Base-by-base conservation (phyloP, 495 filamentous ascomycete species). In the Margaritispora aquatica region DNA sequence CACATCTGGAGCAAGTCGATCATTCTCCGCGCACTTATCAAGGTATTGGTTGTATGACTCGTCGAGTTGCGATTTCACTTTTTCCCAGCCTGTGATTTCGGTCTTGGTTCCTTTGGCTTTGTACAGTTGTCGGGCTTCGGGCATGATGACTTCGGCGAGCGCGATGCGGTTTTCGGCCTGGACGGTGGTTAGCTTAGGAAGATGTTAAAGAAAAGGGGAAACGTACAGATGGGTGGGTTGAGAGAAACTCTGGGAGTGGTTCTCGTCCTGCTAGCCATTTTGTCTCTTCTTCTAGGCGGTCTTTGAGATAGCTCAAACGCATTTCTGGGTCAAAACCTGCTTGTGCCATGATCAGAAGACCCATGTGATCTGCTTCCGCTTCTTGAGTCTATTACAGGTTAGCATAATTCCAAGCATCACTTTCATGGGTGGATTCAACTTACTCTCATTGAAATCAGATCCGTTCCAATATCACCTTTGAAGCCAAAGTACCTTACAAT, bases 351-450 rank as follows among this genome's bases (percentile, higher is more conserved):
- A 58, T 19, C 1, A 58, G 17, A 22, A 58, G 47, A 15, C 55
- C 47, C 24, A 51, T 58, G n/a, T 58, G 47, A 34, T 58, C 55
- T 5, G 55, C 55, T 58, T 58, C 55, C 26, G 26, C 19, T n/a
- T 58, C 55, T 23, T 58, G 55, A 1, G n/a, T n/a, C 54, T 57
- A 26, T 15, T 20, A 1, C 10, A n/a, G 20, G 20, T 57, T 27
- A 41, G 38, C 11, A n/a, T 8, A 0, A 15, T 44, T 8, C 19
- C 11, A n/a, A n/a, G n/a, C n/a, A n/a, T n/a, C n/a, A n/a, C n/a
- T n/a, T n/a, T n/a, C n/a, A n/a, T n/a, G n/a, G n/a, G n/a, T 3
- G 24, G 51, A 27, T 2, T 20, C 21, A 10, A 46, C 54, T 49
- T 26, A 57, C 54, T 41, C 55, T 58, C 20, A 20, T 21, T 4